A percentile compares a stretch with the other conserved stretches of the same genome.
Conservation (phyloP, 768 basidiomycete species). For the Termitomyces bulborhizus region DNA sequence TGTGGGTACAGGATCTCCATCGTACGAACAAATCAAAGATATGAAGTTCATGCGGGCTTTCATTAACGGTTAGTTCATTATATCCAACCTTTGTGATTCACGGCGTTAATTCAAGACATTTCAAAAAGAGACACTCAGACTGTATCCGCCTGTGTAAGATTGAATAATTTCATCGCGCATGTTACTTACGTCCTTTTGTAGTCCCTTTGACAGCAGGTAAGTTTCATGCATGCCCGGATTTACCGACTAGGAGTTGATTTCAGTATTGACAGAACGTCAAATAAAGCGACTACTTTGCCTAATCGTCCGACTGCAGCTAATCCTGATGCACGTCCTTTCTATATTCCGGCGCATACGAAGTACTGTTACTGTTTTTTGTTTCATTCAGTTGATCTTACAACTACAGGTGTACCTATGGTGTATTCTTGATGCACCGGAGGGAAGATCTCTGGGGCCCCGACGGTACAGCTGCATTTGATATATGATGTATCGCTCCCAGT, state of each 20-base stretch:
- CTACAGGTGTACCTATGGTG: conserved; percentile 36
- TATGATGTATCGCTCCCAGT: not conserved
- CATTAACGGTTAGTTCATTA: conserved; percentile 37
- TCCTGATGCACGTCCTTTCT: conserved; percentile 30
- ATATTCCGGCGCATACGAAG: conserved; percentile 32
- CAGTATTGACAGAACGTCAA: conserved; percentile 13
- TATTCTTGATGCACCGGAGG: conserved; percentile 56
- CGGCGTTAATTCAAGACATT: not conserved
- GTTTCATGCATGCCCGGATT: not conserved
- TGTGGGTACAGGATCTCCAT: conserved; percentile 41
- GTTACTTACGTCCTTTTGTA: conserved; percentile 9
- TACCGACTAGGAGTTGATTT: not conserved
- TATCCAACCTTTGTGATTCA: not conserved
- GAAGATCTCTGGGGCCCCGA: conserved; percentile 65
- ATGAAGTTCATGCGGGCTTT: conserved; percentile 57
- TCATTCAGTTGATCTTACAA: not conserved
- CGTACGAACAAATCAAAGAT: conserved; percentile 47
- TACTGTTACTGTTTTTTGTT: conserved; percentile 2
- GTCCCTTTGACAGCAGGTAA: conserved; percentile 31
- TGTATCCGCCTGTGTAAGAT: conserved; percentile 47
- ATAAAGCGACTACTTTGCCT: conserved; percentile 20
- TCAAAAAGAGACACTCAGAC: conserved; percentile 40
- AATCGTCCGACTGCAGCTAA: conserved; percentile 7
- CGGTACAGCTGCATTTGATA: conserved; percentile 27
- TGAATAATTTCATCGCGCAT: not conserved